Base-by-base conservation (phyloP, 495 filamentous ascomycete genomes). In the Letharia lupina region DNA sequence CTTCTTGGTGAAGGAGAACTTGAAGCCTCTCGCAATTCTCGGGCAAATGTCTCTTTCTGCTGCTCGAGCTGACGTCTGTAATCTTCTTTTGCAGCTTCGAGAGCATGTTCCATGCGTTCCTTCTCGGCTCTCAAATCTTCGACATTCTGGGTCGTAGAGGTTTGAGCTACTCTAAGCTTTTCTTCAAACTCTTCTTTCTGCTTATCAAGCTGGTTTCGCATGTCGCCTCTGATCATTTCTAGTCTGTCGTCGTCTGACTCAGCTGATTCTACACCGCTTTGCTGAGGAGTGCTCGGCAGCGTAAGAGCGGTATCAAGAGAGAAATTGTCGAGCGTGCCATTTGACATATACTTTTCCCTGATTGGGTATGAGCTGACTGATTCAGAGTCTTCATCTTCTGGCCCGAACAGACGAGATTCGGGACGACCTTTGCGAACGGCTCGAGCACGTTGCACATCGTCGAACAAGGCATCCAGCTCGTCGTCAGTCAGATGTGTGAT, bases 261-360 rank as follows among this genome's bases (percentile, higher is more conserved):
- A n/a, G 75, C 75, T 61, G 89, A 86, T 50, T 90, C 88, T 4
- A 79, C 78, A 59, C 89, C 88, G 37, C 84, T 85, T 54, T 85
- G 86, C 61, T 86, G 90, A 45, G 94, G 93, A 3, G 93, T 97
- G 2, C 91, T 93, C 9, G 95, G 94, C 80, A 96, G 89, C 3
- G 94, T 99, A 50, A 98, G 82, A 3, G 87, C 87, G 6, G 95
- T 99, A 70, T 99, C 94, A 33, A 98, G 81, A 18, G 95, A 98
- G 72, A 98, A 94, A 74, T 96, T 96, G 73, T 99, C 94, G 48
- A 96, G 81, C 5, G 95, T 99, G 18, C 92, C 92, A 72, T 89
- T 94, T 6, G 92, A 96, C 81, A 95, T 87, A 75, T 98, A 97
- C 72, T 99, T 99, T 67, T 99, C 94, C 56, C 94, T 83, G 40